These are phyloP conservation scores for Talaromyces rugulosus DNA, from an alignment of 2,329 filamentous ascomycete species.

Conservation along the genomic window DNA sequence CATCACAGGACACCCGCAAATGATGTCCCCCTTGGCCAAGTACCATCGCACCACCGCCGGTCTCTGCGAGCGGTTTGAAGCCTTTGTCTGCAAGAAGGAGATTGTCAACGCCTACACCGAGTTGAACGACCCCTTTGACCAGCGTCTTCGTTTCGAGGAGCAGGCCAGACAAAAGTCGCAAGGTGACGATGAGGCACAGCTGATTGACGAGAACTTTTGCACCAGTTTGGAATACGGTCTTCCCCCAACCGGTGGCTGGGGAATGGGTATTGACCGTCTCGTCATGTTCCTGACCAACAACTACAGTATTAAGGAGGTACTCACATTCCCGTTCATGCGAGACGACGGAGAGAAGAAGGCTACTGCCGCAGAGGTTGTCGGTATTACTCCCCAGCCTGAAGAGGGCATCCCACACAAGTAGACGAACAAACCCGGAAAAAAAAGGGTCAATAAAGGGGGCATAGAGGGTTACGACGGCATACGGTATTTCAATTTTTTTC, in stretches of 20 bases:
- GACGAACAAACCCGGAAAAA: conserved; percentile 1
- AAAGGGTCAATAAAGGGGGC: not conserved
- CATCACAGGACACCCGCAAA: conserved; percentile 76
- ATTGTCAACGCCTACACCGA: conserved; percentile 97
- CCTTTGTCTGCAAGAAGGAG: conserved; percentile 95
- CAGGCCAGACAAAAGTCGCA: conserved; percentile 93
- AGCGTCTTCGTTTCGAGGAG: conserved; percentile 87
- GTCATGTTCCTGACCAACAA: conserved; percentile 96
- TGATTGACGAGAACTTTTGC: conserved; percentile 94
- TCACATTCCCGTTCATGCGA: conserved; percentile 98
- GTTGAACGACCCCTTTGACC: conserved; percentile 95
- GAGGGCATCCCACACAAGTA: conserved; percentile 52
- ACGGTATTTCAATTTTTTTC: not conserved
- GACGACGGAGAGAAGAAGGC: conserved; percentile 53
- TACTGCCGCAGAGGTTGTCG: conserved; percentile 60
- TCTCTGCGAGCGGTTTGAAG: conserved; percentile 94
- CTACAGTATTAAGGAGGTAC: conserved; percentile 92
- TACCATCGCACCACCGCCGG: conserved; percentile 78
- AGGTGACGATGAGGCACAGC: conserved; percentile 94
- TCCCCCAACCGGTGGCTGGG: conserved; percentile 93
- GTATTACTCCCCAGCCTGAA: conserved; percentile 54
- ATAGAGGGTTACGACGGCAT: not conserved
- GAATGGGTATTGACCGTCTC: conserved; percentile 89
- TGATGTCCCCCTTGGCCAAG: conserved; percentile 97
- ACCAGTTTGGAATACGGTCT: conserved; percentile 84